A percentile compares a stretch with the other conserved stretches of the same genome.
phyloP scores from a whole-genome alignment of 148 eudicot species.

The Rhododendron henanense region DNA sequence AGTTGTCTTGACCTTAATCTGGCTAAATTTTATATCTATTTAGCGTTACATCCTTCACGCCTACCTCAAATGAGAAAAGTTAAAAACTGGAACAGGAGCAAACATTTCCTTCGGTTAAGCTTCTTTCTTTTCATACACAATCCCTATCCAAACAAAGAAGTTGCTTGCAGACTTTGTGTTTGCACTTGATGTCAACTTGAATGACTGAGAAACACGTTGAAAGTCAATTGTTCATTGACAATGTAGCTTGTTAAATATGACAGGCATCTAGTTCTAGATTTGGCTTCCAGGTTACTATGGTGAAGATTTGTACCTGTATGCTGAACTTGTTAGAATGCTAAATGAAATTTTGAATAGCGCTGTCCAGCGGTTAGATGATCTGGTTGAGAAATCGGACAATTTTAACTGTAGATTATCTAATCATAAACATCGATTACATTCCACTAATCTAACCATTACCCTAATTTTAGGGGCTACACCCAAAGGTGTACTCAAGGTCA shows the following conservation, averaged over 20 bases:
- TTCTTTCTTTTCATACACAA: neutral
- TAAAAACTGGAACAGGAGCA: neutral
- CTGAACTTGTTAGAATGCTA: neutral
- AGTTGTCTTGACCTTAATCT: slow-evolving; percentile 21
- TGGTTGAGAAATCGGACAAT: neutral
- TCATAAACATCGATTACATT: neutral
- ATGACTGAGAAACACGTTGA: neutral
- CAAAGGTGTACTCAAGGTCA: slow-evolving; percentile 64
- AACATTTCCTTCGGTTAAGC: neutral
- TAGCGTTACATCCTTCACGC: neutral
- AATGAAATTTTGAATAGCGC: neutral
- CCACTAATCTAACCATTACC: neutral
- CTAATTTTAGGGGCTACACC: slow-evolving; percentile 53
- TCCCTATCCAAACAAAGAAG: neutral
- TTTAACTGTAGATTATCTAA: neutral
- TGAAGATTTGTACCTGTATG: neutral
- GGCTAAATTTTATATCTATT: neutral
- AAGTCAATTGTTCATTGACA: neutral
- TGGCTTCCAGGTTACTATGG: neutral
- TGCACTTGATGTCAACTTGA: neutral
- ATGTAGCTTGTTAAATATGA: neutral
- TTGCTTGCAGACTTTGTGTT: neutral
- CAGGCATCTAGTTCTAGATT: neutral
- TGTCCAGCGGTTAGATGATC: neutral
- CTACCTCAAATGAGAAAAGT: neutral